phyloP scores from a whole-genome alignment of 23 red algal species.

The Gracilaria caudata region DNA sequence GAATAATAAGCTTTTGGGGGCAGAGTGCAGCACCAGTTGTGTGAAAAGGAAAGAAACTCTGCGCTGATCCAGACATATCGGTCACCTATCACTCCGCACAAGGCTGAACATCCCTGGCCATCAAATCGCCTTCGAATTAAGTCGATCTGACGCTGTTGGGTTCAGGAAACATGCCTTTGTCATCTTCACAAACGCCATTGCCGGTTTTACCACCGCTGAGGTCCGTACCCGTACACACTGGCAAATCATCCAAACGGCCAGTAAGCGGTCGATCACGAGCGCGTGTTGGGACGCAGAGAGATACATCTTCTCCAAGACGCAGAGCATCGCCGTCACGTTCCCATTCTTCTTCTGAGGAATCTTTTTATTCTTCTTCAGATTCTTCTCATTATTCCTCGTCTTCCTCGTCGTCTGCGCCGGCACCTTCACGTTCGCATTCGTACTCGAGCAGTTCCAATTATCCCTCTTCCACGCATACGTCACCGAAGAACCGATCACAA shows the following conservation, averaged over 20 bases:
- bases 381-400: not conserved
- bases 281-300: not conserved
- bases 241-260: not conserved
- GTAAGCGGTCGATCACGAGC: not conserved
- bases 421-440: not conserved
- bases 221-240: not conserved
- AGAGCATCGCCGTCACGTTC: not conserved
- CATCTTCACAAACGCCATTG: conserved; percentile 11
- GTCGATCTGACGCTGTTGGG: not conserved
- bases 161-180: conserved; percentile 1
- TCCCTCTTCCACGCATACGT: not conserved
- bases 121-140: not conserved
- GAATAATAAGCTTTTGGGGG: not conserved
- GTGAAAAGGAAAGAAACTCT: not conserved
- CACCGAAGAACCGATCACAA: not conserved
- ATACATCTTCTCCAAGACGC: not conserved
- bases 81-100: not conserved
- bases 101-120: not conserved
- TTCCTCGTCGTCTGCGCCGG: not conserved
- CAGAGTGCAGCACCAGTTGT: not conserved
- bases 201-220: not conserved
- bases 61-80: not conserved
- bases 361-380: not conserved
- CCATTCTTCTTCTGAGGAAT: not conserved
- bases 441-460: conserved; percentile 34